Percentiles rank a stretch among this genome's conserved stretches.
Evolutionary conservation across 208 protist species (phyloP).

Genomic region (Leishmania tropica): DNA sequence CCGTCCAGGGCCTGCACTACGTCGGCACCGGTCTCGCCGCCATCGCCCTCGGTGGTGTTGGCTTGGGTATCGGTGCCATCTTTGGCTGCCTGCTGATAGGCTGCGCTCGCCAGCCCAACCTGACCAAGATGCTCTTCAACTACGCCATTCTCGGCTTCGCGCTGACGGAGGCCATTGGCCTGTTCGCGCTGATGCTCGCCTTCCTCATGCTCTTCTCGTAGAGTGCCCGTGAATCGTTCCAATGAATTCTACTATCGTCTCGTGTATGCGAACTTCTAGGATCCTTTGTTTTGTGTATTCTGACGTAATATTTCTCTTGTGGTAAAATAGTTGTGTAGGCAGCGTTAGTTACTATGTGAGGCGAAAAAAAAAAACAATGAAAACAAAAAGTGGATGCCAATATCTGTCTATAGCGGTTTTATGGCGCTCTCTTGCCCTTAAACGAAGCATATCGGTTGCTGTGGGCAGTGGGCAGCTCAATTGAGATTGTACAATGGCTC

Average conservation of each 20-base stretch:
- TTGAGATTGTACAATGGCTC: neutral
- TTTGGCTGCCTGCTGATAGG: constrained; percentile 87
- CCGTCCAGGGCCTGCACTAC: constrained; percentile 91
- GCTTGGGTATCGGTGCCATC: constrained; percentile 92
- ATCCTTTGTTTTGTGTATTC: constrained; percentile 15
- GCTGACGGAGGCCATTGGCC: constrained; percentile 91
- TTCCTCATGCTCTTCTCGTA: constrained; percentile 95
- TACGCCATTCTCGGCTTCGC: constrained; percentile 94
- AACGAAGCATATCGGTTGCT: neutral
- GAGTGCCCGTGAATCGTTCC: constrained; percentile 16
- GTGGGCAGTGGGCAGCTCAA: neutral
- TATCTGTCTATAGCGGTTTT: neutral
- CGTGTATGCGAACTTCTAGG: constrained; percentile 9
- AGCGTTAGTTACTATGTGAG: constrained; percentile 7
- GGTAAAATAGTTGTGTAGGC: constrained; percentile 1
- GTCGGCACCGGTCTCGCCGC: constrained; percentile 91
- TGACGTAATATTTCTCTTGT: neutral
- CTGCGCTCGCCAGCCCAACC: constrained; percentile 90
- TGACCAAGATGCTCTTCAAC: constrained; percentile 93
- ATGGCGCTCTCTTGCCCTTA: neutral
- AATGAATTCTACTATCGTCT: constrained; percentile 9
- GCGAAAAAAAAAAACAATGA: neutral
- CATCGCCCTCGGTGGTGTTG: constrained; percentile 90
- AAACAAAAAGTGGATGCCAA: neutral
- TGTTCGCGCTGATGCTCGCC: constrained; percentile 92